Percentiles rank a stretch among this genome's conserved stretches.
These are phyloP conservation scores for Glonium stellatum DNA, from an alignment of 495 filamentous ascomycete species.

Conservation along the genomic window DNA sequence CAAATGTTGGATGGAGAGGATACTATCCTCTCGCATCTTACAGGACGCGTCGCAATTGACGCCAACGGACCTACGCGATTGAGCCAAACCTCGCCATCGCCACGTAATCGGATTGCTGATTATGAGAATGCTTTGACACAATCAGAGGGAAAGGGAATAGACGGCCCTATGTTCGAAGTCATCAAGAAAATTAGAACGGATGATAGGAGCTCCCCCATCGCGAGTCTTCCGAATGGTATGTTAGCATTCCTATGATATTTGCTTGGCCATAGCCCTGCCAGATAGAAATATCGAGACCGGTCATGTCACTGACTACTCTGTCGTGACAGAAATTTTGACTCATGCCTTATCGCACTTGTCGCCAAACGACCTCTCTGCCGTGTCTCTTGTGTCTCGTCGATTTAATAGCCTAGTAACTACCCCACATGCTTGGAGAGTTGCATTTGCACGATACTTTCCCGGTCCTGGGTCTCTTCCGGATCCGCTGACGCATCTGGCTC, in stretches of 20 bases:
- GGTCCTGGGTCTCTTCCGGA: conserved; percentile 47
- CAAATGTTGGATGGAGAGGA: not conserved
- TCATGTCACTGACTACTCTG: not conserved
- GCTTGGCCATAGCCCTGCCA: too few species aligned
- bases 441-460: conserved; percentile 83
- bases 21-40: not conserved
- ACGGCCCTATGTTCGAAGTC: conserved; percentile 55
- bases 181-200: conserved; percentile 49
- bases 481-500: conserved; percentile 26
- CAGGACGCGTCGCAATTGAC: conserved; percentile 22
- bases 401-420: conserved; percentile 79
- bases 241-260: conserved; percentile 4
- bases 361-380: conserved; percentile 65
- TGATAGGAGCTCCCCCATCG: conserved; percentile 41
- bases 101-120: conserved; percentile 58
- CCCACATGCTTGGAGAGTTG: conserved; percentile 83
- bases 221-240: conserved; percentile 76
- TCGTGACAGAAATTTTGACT: conserved; percentile 70
- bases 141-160: conserved; percentile 41
- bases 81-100: conserved; percentile 35
- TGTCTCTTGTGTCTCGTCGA: conserved; percentile 74
- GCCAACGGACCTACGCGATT: conserved; percentile 25
- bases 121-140: conserved; percentile 59
- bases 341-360: conserved; percentile 87
- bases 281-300: too few species aligned